Base-by-base conservation (phyloP, 208 protist species). In the Leishmania braziliensis region DNA sequence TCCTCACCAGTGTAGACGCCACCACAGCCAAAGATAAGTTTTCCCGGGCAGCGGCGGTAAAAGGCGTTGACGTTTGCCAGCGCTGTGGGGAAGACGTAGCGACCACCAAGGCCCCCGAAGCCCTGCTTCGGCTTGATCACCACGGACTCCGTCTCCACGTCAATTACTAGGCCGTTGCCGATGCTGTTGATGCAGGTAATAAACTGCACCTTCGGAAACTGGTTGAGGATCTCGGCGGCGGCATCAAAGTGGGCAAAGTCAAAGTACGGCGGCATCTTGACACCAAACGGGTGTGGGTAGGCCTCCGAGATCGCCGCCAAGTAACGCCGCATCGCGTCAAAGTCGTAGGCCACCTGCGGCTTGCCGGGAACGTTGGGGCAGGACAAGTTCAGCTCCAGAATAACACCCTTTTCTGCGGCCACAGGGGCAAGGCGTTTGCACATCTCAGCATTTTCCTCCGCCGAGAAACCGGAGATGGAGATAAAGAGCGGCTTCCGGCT, bases 261-360 rank as follows among this genome's bases (percentile, higher is more conserved):
- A 80, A 96, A 96, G 85, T 98, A 98, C 8, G 95, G 95, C 54
- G 95, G 91, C 89, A 98, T 92, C 89, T 98, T 98, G 70, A 98
- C 92, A 20, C 93, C 95, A 79, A 98, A 96, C 18, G 92, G 91
- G 60, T 88, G 80, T n/a, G 81, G 85, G 81, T 95, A 96, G n/a
- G 65, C 86, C 39, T 76, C 84, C 26, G 89, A 93, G 51, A 96
- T 92, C 46, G 79, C 75, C 60, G 88, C 43, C 65, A 98, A 83
- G 86, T 94, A 95, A 51, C 29, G 33, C 9, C 90, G 89, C 92
- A 96, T 96, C 29, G 83, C 68, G 4, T 90, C 91, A 77, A 96
- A 94, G 89, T 98, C 95, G 83, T 96, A 96, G 9, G 89, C 93
- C n/a, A 98, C 87, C 89, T 96, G 92, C 83, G 95, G 93, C 82